phyloP scores from a whole-genome alignment of 1,139 yeast species.

The Yamadazyma siamensis region DNA sequence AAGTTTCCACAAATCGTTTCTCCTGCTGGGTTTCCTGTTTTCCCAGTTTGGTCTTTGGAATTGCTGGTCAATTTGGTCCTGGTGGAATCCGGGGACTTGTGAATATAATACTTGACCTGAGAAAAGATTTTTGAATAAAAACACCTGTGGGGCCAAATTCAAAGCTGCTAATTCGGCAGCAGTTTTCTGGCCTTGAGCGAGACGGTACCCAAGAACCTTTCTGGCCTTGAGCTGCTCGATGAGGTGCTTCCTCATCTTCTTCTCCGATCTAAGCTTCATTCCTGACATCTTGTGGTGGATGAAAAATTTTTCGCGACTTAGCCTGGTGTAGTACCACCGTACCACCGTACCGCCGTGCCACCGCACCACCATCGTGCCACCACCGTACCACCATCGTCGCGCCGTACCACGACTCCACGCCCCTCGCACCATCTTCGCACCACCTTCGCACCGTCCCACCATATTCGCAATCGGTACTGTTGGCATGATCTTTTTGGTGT shows the following conservation, averaged over 20 bases:
- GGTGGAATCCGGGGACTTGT: conserved; percentile 72
- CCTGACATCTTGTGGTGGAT: conserved; percentile 27
- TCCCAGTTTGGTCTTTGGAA: conserved; percentile 85
- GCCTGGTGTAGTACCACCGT: too few species aligned
- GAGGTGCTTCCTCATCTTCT: conserved; percentile 50
- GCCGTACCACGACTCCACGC: too few species aligned
- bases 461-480: too few species aligned
- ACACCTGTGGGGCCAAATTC: conserved; percentile 74
- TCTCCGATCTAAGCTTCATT: conserved; percentile 45
- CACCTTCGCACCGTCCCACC: too few species aligned
- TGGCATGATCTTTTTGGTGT: too few species aligned
- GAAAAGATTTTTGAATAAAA: conserved; percentile 77
- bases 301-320: conserved; percentile 7
- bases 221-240: conserved; percentile 46
- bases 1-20: conserved; percentile 88
- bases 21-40: conserved; percentile 72
- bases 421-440: too few species aligned
- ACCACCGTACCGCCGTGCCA: too few species aligned
- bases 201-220: conserved; percentile 42
- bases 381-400: too few species aligned
- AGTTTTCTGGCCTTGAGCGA: conserved; percentile 40
- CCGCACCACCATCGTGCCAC: too few species aligned
- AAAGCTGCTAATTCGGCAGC: conserved; percentile 26
- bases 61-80: conserved; percentile 68
- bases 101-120: conserved; percentile 88